Base-by-base conservation (phyloP, 805 yeast genomes). In the Hanseniaspora occidentalis region DNA sequence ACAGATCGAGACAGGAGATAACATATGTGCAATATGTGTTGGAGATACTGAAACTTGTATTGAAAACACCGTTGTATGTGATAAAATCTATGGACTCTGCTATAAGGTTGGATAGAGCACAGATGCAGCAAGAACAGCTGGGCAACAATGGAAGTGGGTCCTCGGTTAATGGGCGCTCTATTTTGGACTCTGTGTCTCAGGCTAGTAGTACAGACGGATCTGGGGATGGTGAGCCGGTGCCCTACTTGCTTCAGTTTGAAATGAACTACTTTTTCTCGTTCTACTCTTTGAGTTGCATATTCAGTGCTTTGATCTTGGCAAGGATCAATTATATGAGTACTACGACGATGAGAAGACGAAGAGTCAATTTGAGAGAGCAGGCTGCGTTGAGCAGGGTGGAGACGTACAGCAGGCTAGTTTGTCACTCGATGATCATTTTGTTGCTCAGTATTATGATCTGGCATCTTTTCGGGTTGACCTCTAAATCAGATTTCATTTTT, bases 281-380 rank as follows among this genome's bases (percentile, higher is more conserved):
- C 0, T 73, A 68, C 50, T 71, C 77, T 2, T 54, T 67, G 20
- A 60, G 65, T 22, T 75, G 81, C 54, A 71, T 76, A 67, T 51
- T 70, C 7, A 72, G 76, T 46, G 82, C 79, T 1, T 58, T 77
- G 4, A 48, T 75, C 2, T 57, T 77, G 66, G 77, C 82, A 33
- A 33, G 36, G 11, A 2, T 62, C 77, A 0, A 58, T 75, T 6
- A 51, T 77, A 40, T 55, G 18, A 64, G 64, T 31, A 51, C 50
- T 2, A 41, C 39, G 16, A 43, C 42, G 6, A 40, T 46, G 5
- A 37, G 43, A 2, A 40, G 54, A 16, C 50, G 55, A 2, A 16
- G 53, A 16, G 51, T 57, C 50, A 20, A 42, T 8, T 58, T 61
- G 3, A 55, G 58, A 22, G 29, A 62, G 4, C 10, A 66, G 6